Evolutionary conservation across 768 basidiomycete genomes (phyloP).

Genomic region (Pleurotus djamor): DNA sequence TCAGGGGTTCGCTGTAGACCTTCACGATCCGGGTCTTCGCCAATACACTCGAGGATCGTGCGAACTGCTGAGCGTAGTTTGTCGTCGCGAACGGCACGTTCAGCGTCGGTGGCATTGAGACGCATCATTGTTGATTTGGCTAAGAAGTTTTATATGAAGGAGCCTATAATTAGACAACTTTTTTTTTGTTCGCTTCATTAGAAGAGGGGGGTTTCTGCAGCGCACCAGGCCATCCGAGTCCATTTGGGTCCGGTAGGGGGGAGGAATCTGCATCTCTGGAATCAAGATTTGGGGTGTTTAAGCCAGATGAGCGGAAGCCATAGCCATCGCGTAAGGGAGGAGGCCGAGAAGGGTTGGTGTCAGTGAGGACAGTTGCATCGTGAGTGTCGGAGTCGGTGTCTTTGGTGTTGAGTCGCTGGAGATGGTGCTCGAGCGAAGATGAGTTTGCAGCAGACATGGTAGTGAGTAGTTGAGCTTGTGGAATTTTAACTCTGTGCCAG

Average conservation of each 20-base stretch:
- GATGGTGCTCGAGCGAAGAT: too few relatives aligned
- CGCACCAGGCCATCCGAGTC: constrained; percentile 92
- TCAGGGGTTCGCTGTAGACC: constrained; percentile 91
- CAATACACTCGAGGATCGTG: constrained; percentile 93
- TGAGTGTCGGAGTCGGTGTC: neutral
- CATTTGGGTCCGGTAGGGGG: constrained; percentile 56
- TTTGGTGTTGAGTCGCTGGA: neutral
- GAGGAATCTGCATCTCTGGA: constrained; percentile 14
- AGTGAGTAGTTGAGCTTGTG: too few relatives aligned
- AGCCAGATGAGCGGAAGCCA: constrained; percentile 76
- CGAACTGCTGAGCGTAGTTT: constrained; percentile 84
- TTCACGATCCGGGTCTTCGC: constrained; percentile 96
- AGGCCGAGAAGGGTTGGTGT: constrained; percentile 17
- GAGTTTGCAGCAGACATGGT: too few relatives aligned
- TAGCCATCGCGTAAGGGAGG: constrained; percentile 69
- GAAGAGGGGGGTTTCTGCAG: constrained; percentile 8
- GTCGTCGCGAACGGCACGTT: constrained; percentile 69
- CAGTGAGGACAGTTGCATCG: neutral
- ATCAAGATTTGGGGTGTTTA: constrained; percentile 54
- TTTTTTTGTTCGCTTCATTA: neutral
- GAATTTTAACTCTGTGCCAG: too few relatives aligned
- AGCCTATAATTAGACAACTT: constrained; percentile 1
- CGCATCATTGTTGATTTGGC: constrained; percentile 90
- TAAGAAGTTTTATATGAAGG: constrained; percentile 23
- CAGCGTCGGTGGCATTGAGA: constrained; percentile 74